These are phyloP conservation scores for Pisolithus sp. DNA, from an alignment of 768 basidiomycete species.

Conservation along the genomic window DNA sequence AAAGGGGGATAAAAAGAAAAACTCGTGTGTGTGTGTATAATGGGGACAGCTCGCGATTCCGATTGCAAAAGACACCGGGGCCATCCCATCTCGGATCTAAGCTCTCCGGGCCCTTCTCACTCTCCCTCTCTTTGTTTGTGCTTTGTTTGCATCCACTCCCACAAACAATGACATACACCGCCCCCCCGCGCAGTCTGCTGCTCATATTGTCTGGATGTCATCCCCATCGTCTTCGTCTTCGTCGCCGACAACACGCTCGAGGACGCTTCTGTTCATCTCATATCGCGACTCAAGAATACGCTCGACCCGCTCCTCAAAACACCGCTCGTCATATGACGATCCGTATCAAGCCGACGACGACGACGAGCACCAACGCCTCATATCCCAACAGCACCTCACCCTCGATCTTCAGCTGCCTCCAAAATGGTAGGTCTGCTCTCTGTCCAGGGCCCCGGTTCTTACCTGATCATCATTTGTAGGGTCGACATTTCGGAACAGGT, in stretches of 20 bases:
- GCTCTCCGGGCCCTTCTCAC: too few relatives aligned
- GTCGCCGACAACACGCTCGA: conserved; percentile 63
- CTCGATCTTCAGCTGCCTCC: conserved; percentile 68
- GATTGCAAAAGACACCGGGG: too few relatives aligned
- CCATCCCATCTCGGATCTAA: too few relatives aligned
- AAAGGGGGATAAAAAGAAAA: conserved; percentile 1
- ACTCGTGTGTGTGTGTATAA: too few relatives aligned
- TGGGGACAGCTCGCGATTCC: too few relatives aligned
- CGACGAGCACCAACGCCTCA: conserved; percentile 65
- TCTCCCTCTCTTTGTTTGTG: not conserved
- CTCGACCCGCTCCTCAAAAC: conserved; percentile 35
- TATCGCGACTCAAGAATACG: conserved; percentile 73
- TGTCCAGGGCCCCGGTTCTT: conserved; percentile 2
- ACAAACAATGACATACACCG: conserved; percentile 19
- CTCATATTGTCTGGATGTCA: conserved; percentile 24
- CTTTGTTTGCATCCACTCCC: not conserved
- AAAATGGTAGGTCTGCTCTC: conserved; percentile 54
- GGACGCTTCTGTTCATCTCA: conserved; percentile 91
- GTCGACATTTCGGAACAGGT: conserved; percentile 91
- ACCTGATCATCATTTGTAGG: conserved; percentile 40
- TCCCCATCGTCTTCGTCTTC: conserved; percentile 26
- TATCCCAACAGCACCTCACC: conserved; percentile 40
- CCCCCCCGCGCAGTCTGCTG: conserved; percentile 7
- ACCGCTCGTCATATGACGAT: conserved; percentile 41
- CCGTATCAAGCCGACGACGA: conserved; percentile 44